These are phyloP conservation scores for Biscogniauxia mediterranea DNA, from an alignment of 2,329 filamentous ascomycete genomes.

Conservation along the genomic window DNA sequence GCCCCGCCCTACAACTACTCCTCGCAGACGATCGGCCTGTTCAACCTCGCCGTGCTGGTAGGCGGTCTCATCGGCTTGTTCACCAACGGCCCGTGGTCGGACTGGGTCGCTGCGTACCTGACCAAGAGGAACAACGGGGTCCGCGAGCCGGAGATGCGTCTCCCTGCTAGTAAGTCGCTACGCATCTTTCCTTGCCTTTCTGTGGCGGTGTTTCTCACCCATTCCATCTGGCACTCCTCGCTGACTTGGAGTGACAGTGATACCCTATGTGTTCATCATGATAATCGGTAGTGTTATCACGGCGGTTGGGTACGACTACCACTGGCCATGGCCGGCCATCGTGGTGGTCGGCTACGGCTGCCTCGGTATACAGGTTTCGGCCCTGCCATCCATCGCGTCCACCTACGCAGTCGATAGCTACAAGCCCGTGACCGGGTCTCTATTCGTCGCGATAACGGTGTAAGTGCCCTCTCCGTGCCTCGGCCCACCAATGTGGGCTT, in stretches of 20 bases:
- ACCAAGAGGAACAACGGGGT: slow-evolving; percentile 45
- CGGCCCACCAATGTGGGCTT: too few relatives aligned
- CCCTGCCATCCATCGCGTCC: slow-evolving; percentile 56
- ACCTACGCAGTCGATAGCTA: slow-evolving; percentile 64
- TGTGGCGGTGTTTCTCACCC: too few relatives aligned
- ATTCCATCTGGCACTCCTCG: too few relatives aligned
- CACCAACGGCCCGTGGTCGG: slow-evolving; percentile 43
- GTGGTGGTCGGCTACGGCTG: slow-evolving; percentile 46
- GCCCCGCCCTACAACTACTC: slow-evolving; percentile 17
- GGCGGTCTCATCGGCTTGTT: slow-evolving; percentile 41
- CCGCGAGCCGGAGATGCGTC: slow-evolving; percentile 48
- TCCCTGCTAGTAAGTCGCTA: slow-evolving; percentile 27
- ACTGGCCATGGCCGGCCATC: slow-evolving; percentile 49
- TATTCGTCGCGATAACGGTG: slow-evolving; percentile 59
- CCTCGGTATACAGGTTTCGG: slow-evolving; percentile 37
- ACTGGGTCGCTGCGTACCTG: slow-evolving; percentile 40
- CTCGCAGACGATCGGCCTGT: slow-evolving; percentile 40
- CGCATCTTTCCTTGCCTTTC: background rate
- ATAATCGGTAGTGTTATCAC: slow-evolving; percentile 45
- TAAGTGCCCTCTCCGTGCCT: background rate
- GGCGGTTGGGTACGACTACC: slow-evolving; percentile 44
- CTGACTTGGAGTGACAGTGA: slow-evolving; percentile 27
- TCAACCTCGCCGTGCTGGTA: slow-evolving; percentile 45
- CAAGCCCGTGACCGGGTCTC: slow-evolving; percentile 59
- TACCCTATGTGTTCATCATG: slow-evolving; percentile 44